A percentile compares a stretch with the other conserved stretches of the same genome.
Conservation (phyloP, 179 eudicot genomes). For the Sideroxylon spinosum region DNA sequence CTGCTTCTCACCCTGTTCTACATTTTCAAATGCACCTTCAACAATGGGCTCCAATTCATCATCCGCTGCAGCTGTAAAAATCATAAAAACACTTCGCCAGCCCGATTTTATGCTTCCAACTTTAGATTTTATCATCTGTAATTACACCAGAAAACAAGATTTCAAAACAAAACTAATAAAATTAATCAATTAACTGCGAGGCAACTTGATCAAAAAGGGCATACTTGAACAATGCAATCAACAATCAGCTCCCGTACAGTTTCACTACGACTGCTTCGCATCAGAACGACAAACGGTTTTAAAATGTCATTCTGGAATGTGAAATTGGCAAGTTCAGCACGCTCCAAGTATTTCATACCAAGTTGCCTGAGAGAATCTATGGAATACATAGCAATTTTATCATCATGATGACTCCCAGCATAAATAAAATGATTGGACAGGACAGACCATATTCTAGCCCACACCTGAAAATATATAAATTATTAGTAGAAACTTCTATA, state of each 20-base stretch:
- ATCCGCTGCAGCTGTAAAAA: slow-evolving; percentile 97
- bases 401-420: slow-evolving; percentile 99
- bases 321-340: slow-evolving; percentile 86
- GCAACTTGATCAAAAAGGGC: slow-evolving; percentile 17
- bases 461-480: slow-evolving; percentile 57
- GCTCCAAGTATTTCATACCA: slow-evolving; percentile 94
- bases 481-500: neutral
- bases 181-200: slow-evolving; percentile 5
- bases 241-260: slow-evolving; percentile 81
- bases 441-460: slow-evolving; percentile 99
- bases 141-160: slow-evolving; percentile 8
- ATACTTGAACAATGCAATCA: slow-evolving; percentile 95
- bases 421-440: slow-evolving; percentile 83
- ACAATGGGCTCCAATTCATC: slow-evolving; percentile 92
- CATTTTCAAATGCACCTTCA: slow-evolving; percentile 97
- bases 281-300: slow-evolving; percentile 93
- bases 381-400: slow-evolving; percentile 97
- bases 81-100: slow-evolving; percentile 98
- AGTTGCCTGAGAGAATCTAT: slow-evolving; percentile 96
- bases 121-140: slow-evolving; percentile 97
- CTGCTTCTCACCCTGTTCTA: slow-evolving; percentile 75
- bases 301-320: slow-evolving; percentile 95
- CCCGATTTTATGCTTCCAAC: slow-evolving; percentile 97
- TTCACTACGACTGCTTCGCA: slow-evolving; percentile 89
- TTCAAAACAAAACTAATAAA: slow-evolving; percentile 10